Conservation (phyloP, 2,329 filamentous ascomycete genomes). For the Talaromyces amestolkiae region DNA sequence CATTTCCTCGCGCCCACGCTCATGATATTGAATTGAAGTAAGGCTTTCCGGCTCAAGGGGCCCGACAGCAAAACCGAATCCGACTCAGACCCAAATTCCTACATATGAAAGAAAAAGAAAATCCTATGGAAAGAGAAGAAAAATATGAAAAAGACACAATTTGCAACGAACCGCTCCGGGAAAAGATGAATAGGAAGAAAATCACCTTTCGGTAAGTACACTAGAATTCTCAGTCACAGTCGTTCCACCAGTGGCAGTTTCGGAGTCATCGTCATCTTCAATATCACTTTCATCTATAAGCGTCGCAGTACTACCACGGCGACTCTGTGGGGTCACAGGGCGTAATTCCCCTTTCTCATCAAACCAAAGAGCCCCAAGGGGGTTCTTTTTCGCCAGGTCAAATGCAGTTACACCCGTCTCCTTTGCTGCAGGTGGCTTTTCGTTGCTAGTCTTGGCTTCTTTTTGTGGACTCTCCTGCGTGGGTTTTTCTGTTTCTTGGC, state of each 20-base stretch:
- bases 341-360: conserved; percentile 23
- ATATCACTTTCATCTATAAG: conserved; percentile 11
- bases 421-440: too few relatives aligned
- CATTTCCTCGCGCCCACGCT: not conserved
- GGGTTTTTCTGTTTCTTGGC: too few relatives aligned
- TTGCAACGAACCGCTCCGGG: too few relatives aligned
- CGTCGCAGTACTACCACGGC: conserved; percentile 13
- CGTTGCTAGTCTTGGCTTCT: too few relatives aligned
- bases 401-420: conserved; percentile 24
- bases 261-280: conserved; percentile 20
- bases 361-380: conserved; percentile 27
- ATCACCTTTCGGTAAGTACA: not conserved
- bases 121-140: too few relatives aligned
- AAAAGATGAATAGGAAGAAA: not conserved
- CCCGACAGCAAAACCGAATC: too few relatives aligned
- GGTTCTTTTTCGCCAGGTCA: conserved; percentile 27
- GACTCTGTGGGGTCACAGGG: conserved; percentile 6
- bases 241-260: conserved; percentile 21
- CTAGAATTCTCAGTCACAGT: conserved; percentile 20
- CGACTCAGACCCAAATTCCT: too few relatives aligned
- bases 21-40: not conserved
- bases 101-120: too few relatives aligned
- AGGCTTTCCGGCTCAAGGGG: not conserved
- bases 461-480: too few relatives aligned
- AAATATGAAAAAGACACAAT: too few relatives aligned